Base-by-base conservation (phyloP, 306 rosid genomes). In the Cicer bijugum region DNA sequence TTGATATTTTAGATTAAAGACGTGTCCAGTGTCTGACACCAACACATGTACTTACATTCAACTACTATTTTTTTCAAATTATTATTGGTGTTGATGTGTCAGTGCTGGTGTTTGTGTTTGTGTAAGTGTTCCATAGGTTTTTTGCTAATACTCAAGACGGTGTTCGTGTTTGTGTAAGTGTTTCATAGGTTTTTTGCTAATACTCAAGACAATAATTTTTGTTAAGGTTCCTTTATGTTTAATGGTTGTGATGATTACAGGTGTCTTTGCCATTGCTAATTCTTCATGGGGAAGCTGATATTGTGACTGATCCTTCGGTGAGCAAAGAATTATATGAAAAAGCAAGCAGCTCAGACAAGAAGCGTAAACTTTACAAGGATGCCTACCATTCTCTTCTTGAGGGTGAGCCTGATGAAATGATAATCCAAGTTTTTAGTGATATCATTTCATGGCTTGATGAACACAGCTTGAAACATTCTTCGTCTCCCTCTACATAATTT, bases 251-350 rank as follows among this genome's bases (percentile, higher is more conserved):
- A 48, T 14, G 63, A 19, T 71, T 73, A n/a, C 88, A 90, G 98
- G 89, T 94, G 53, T 88, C 90, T 74, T 78, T 95, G 71, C 97
- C 99, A 46, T 65, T 91, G 58, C 64, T 95, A 42, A 88, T 95
- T 79, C 89, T 95, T 77, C 99, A 95, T 60, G 99, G 99, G 17
- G 90, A 90, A 72, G 91, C 87, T 61, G 99, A 91, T 84, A 87
- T 8, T 9, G 96, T 95, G 76, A 95, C 99, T 0, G 97, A 95
- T 70, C 93, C 96, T 6, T 88, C 96, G 14, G 97, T 94, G 78
- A 94, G 99, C 89, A 90, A 86, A 82, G 80, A 80, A 45, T 83
- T 94, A 75, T 78, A 88, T 12, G 88, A 90, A 85, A 91, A 89
- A 81, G 96, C 97, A 4, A 86, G 88, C 53, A 79, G 93, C 79